Base-by-base conservation (phyloP, 2,329 filamentous ascomycete species). In the Pyrenophora teres region DNA sequence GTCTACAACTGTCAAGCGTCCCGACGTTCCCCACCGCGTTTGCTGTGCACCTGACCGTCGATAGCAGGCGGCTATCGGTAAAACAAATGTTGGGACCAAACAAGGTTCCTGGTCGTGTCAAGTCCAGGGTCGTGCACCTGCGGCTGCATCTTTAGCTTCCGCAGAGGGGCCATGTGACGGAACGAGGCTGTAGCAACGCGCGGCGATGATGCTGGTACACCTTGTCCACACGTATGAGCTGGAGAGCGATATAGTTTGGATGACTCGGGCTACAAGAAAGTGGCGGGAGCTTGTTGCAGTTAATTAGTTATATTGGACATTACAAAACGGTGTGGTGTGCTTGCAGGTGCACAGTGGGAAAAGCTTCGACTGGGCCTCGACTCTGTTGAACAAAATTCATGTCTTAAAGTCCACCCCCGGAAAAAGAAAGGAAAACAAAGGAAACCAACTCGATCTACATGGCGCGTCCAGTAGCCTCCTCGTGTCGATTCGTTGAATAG, bases 371-470 rank as follows among this genome's bases (percentile, higher is more conserved):
- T 5, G 31, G 13, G 12, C 35, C 16, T 21, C 25, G 21, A 8
- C 10, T 25, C 30, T 15, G 21, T 23, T 15, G 23, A 6, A 36
- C 15, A 15, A 19, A 23, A 31, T 16, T 30, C 38, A 16, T 47
- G 30, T 38, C 43, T 38, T 27, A 35, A 21, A 39, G 23, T 38
- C 4, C 21, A 23, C 7, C 21, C 21, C 7, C 4, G 21, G 7
- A 23, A 23, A 23, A 23, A 23, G 7, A 7, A 23, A 23, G 7
- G 21, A 4, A 16, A 52, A 54, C 35, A 50, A 50, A 42, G 50
- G 32, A 50, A 54, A 54, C n/a, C 36, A 23, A 33, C 27, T 23
- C 31, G 27, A 25, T 50, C 46, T 23, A 23, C 21, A 23, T 50
- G 19, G 21, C 3, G 12, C 23, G 18, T 40, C 21, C 21, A 7